A percentile compares a stretch with the other conserved stretches of the same genome.
phyloP scores from a whole-genome alignment of 2,329 filamentous ascomycete species.

The Aspergillus pseudoviridinutans region DNA sequence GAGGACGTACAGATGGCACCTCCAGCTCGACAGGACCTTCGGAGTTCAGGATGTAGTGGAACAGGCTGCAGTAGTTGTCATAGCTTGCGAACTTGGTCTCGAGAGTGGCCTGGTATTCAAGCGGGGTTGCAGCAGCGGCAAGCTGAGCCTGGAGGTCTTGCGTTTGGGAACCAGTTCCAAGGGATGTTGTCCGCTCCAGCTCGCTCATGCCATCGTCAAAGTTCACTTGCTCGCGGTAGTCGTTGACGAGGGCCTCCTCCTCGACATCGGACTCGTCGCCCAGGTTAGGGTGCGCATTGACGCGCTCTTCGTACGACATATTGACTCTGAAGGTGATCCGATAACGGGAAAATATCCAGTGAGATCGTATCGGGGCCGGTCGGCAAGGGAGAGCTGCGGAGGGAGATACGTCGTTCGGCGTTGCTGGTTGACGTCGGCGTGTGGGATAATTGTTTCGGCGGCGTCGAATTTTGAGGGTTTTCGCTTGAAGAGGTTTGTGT shows the following conservation, averaged over 20 bases:
- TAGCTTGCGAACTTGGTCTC: constrained; percentile 99
- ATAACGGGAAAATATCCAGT: constrained; percentile 10
- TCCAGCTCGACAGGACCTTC: constrained; percentile 98
- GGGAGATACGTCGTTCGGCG: constrained; percentile 22
- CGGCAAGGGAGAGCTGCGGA: constrained; percentile 16
- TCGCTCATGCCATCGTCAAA: constrained; percentile 85
- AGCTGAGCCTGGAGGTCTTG: constrained; percentile 94
- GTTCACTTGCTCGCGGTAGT: constrained; percentile 94
- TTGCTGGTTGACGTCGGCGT: constrained; percentile 28
- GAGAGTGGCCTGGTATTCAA: constrained; percentile 92
- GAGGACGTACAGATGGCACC: constrained; percentile 77
- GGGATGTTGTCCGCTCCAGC: constrained; percentile 67
- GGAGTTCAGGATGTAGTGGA: constrained; percentile 98
- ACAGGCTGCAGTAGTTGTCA: constrained; percentile 98
- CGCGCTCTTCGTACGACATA: constrained; percentile 46
- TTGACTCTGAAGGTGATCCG: constrained; percentile 20
- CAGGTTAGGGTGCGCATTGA: constrained; percentile 40
- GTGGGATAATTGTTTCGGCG: constrained; percentile 31
- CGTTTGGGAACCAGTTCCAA: constrained; percentile 68
- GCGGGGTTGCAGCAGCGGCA: constrained; percentile 83
- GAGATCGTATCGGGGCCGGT: constrained; percentile 8
- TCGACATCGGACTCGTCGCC: constrained; percentile 90
- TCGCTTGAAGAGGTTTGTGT: constrained; percentile 41
- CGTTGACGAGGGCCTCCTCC: constrained; percentile 91
- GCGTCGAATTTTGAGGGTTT: constrained; percentile 45